These are phyloP conservation scores for Fusarium cicatricum DNA, from an alignment of 2,329 filamentous ascomycete genomes.

Conservation along the genomic window DNA sequence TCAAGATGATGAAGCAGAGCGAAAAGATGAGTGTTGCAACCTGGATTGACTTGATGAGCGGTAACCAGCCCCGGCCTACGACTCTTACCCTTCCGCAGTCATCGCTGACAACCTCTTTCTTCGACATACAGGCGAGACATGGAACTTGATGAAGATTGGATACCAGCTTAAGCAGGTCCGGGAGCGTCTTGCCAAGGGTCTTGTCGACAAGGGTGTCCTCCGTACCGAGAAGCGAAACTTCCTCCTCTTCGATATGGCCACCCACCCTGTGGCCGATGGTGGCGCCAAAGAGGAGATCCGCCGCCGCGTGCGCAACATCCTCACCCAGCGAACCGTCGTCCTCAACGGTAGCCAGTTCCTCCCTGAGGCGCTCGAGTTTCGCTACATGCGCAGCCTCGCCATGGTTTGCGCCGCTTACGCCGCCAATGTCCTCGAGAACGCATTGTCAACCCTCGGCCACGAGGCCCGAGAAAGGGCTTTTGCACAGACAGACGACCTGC, in stretches of 20 bases:
- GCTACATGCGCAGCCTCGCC: conserved; percentile 87
- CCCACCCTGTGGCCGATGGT: conserved; percentile 94
- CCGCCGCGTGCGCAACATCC: conserved; percentile 87
- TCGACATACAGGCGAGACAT: conserved; percentile 83
- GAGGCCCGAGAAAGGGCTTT: conserved; percentile 95
- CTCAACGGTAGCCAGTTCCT: conserved; percentile 87
- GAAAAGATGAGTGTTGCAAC: conserved; percentile 99
- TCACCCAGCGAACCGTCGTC: conserved; percentile 93
- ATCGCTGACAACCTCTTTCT: conserved; percentile 31
- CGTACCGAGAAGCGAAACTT: conserved; percentile 99
- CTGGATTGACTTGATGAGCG: conserved; percentile 99
- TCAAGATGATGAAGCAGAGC: conserved; percentile 99
- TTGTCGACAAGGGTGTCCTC: conserved; percentile 98
- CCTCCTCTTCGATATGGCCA: conserved; percentile 99
- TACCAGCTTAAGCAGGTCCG: conserved; percentile 99
- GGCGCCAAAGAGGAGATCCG: conserved; percentile 98
- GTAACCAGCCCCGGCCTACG: conserved; percentile 58
- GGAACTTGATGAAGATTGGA: conserved; percentile 99
- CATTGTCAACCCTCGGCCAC: conserved; percentile 91
- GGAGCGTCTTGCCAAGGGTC: conserved; percentile 93
- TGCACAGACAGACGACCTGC: conserved; percentile 93
- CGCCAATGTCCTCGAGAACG: conserved; percentile 97
- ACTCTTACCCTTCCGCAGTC: conserved; percentile 1
- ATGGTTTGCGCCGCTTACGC: conserved; percentile 99
- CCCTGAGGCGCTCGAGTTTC: conserved; percentile 92